Base-by-base conservation (phyloP, 306 rosid genomes). In the Spatholobus suberectus region DNA sequence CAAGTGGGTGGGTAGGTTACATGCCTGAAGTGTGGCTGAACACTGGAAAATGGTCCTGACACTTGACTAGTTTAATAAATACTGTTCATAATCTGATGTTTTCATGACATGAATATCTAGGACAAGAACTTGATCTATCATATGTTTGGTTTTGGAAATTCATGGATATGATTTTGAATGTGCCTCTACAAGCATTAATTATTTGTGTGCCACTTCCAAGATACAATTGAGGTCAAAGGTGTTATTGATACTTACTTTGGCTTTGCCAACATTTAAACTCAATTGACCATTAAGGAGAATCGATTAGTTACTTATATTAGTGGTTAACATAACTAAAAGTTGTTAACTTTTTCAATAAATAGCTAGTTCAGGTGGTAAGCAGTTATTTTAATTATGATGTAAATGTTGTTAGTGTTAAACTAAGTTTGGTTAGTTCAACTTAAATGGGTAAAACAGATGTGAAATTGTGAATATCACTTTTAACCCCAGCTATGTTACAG, bases 111-210 rank as follows among this genome's bases (percentile, higher is more conserved):
- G 82, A 54, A 58, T 62, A 55, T 34, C 73, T 74, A 47, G 86
- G 40, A 79, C 73, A 40, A 73, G 59, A 49, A 35, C 61, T 65
- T 77, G n/a, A 69, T 67, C 20, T 52, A 17, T 29, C 46, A 37
- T 44, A 40, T 79, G 57, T 58, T 79, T 69, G 18, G 8, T 80
- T 76, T 46, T 38, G 61, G 61, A 67, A 59, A 41, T 70, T 79
- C 55, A 37, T 81, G 63, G 70, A 6, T 70, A 49, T 82, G 84
- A 57, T 71, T 62, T 37, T 59, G 24, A 80, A 63, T 71, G 77
- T 63, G 55, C 57, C 70, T 63, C 71, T 18, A 44, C 76, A 72
- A 61, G 54, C 54, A 75, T 83, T 55, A 67, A 44, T 65, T 72
- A 61, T 65, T 52, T 34, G 62, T 77, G 43, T 54, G 26, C 26